Evolutionary conservation across 73 alveolate species (phyloP).

Genomic region (Paraurostyla sp.): DNA sequence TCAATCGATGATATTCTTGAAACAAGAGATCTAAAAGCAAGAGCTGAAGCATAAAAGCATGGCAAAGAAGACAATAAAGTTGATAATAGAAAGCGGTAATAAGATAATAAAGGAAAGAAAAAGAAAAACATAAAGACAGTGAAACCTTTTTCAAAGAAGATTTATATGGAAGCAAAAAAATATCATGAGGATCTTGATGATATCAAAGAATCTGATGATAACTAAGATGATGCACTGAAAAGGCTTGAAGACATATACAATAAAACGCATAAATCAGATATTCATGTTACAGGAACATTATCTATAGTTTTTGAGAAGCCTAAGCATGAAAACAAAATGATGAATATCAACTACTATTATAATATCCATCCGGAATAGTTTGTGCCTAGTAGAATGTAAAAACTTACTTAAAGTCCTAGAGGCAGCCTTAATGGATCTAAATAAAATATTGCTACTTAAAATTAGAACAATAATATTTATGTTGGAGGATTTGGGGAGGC

Average conservation of each 20-base stretch:
- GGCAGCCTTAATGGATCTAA: too few relatives aligned
- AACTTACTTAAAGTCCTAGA: too few relatives aligned
- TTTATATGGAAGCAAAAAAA: background rate
- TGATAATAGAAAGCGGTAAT: background rate
- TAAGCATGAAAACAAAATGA: constrained; percentile 44
- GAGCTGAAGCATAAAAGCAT: background rate
- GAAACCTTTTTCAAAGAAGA: constrained; percentile 41
- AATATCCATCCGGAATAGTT: background rate
- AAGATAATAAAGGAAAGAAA: background rate
- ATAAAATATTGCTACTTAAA: background rate
- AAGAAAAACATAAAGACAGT: too few relatives aligned
- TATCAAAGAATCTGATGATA: constrained; percentile 24
- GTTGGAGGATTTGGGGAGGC: constrained; percentile 34
- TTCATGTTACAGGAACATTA: constrained; percentile 51
- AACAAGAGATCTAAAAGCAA: background rate
- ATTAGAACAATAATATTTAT: background rate
- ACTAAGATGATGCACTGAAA: constrained; percentile 38
- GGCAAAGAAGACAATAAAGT: background rate
- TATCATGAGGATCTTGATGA: constrained; percentile 53
- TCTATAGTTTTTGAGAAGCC: constrained; percentile 51
- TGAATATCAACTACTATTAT: constrained; percentile 18
- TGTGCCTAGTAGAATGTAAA: too few relatives aligned
- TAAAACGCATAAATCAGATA: constrained; percentile 24
- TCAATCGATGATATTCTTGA: constrained; percentile 46
- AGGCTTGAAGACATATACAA: constrained; percentile 19